Base-by-base conservation (phyloP, 2,329 filamentous ascomycete species). In the Macrophomina phaseolina region DNA sequence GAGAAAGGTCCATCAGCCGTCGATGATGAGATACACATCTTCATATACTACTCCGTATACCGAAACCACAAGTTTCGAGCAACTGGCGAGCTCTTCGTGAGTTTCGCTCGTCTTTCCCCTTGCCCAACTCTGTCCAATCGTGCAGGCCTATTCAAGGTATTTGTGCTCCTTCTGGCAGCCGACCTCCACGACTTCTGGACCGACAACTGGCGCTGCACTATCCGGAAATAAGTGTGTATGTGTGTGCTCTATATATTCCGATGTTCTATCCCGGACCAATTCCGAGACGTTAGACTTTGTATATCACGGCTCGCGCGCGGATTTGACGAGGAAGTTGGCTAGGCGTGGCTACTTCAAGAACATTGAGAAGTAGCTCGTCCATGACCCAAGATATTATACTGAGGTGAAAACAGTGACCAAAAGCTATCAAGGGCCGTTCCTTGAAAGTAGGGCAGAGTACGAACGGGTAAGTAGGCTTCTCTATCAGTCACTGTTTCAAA, bases 381-480 rank as follows among this genome's bases (percentile, higher is more conserved):
- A 78, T 0, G 69, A 75, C n/a, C 51, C 30, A 7, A 53, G 30
- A 38, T 86, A 84, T 69, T 81, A 79, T 28, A 80, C 86, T 2
- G 85, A 86, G 65, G 84, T 86, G 42, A 86, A 86, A 70, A 78
- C 82, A 0, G 85, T 83, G 0, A 80, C 78, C 0, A 71, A 72
- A 0, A 56, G 69, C 1, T 79, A 74, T 51, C 71, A 76, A 1
- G 80, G 77, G 5, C 76, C 80, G 0, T 85, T 86, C 64, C 85
- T 73, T 56, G 80, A 86, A 75, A 85, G 81, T 69, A 77, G 79
- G 36, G 68, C 70, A 1, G 83, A 86, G 70, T 83, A 81, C 62
- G 66, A 73, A 45, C 72, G 74, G 49, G 73, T 74, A 68, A 34
- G 71, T 69, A 14, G 5, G n/a, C 30, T 53, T 28, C 51, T 34